These are phyloP conservation scores for Calonectria pseudoturangicola DNA, from an alignment of 2,329 filamentous ascomycete genomes.

Conservation along the genomic window DNA sequence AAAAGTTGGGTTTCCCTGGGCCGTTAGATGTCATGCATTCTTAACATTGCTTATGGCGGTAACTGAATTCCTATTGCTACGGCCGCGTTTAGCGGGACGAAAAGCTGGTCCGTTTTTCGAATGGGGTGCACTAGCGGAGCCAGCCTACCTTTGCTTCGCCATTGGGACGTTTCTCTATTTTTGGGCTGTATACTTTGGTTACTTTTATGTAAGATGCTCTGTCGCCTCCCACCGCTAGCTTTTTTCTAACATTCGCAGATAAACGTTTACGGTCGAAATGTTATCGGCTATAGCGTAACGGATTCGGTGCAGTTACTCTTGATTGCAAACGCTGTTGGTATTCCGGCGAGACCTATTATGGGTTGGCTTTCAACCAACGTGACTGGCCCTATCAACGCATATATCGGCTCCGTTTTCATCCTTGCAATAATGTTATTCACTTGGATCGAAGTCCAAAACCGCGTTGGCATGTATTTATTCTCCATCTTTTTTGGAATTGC, in stretches of 20 bases:
- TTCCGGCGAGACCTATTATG: background rate
- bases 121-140: conserved; percentile 12
- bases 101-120: conserved; percentile 16
- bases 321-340: background rate
- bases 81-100: conserved; percentile 1
- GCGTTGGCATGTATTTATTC: background rate
- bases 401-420: background rate
- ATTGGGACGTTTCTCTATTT: conserved; percentile 15
- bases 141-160: conserved; percentile 9
- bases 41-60: background rate
- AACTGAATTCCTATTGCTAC: background rate
- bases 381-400: background rate
- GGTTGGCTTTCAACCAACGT: background rate
- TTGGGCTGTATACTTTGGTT: conserved; percentile 12
- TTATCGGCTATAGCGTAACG: background rate
- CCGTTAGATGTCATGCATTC: conserved; percentile 13
- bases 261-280: background rate
- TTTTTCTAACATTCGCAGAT: background rate
- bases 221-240: background rate
- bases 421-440: conserved; percentile 1
- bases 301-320: conserved; percentile 2
- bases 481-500: background rate
- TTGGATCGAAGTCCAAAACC: background rate
- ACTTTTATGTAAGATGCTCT: conserved; percentile 1
- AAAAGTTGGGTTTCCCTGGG: conserved; percentile 23